phyloP scores from a whole-genome alignment of 345 rosid species.

The Aquilaria malaccensis region DNA sequence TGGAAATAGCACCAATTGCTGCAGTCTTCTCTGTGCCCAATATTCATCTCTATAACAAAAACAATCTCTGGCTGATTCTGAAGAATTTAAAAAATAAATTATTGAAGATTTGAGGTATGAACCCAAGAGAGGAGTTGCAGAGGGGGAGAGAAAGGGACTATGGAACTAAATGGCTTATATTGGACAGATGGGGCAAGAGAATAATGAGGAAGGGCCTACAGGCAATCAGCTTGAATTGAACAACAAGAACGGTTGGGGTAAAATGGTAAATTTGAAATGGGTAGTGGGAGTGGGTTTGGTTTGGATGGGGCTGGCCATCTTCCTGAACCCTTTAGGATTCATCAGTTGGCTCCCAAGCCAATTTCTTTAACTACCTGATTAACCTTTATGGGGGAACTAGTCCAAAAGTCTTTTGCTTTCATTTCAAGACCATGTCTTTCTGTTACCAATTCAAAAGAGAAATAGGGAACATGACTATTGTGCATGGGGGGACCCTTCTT shows the following conservation, averaged over 20 bases:
- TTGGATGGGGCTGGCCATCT: conserved; percentile 5
- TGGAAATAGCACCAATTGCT: conserved; percentile 67
- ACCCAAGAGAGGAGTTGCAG: background rate
- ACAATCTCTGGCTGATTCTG: too few relatives aligned
- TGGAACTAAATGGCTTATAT: background rate
- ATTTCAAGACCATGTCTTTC: background rate
- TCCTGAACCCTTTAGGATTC: conserved; percentile 4
- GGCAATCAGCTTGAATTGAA: conserved; percentile 8
- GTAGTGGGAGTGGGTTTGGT: conserved; percentile 6
- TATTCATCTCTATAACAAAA: too few relatives aligned
- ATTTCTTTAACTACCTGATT: background rate
- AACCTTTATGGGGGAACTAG: background rate
- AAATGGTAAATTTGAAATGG: conserved; percentile 3
- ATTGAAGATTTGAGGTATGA: conserved; percentile 29
- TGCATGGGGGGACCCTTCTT: background rate
- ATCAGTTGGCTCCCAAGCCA: conserved; percentile 3
- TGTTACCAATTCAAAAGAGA: background rate
- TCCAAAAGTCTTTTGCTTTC: background rate
- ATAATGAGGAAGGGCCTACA: background rate
- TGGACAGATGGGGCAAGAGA: background rate
- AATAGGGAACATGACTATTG: background rate
- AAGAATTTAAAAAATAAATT: too few relatives aligned
- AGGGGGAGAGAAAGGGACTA: conserved; percentile 5
- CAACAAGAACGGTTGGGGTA: conserved; percentile 13
- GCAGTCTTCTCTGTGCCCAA: conserved; percentile 40